Percentiles rank a stretch among this genome's conserved stretches.
These are phyloP conservation scores for Reutealis trisperma DNA, from an alignment of 345 rosid genomes.

Conservation along the genomic window DNA sequence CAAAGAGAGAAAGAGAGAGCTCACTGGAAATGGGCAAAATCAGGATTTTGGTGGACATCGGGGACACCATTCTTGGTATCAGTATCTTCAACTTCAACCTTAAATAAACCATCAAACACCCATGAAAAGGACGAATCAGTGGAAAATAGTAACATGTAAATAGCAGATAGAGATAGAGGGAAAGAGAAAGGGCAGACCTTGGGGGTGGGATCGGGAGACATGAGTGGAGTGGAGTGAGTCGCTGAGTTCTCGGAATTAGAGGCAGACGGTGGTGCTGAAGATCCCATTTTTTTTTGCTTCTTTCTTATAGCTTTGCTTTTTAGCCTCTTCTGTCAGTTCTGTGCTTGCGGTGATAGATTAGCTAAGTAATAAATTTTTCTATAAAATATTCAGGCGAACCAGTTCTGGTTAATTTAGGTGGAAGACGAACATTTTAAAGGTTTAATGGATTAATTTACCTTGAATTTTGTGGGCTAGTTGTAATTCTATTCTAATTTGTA, in stretches of 20 bases:
- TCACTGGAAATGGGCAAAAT: constrained; percentile 17
- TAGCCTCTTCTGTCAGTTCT: too few species aligned
- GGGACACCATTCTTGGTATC: not conserved
- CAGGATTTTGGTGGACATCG: not conserved
- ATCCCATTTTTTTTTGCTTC: too few species aligned
- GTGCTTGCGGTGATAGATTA: too few species aligned
- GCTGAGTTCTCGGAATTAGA: constrained; percentile 11
- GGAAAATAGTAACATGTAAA: not conserved
- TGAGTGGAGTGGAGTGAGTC: not conserved
- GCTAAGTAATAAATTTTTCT: too few species aligned
- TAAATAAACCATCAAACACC: not conserved
- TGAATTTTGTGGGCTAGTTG: too few species aligned
- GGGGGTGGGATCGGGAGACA: not conserved
- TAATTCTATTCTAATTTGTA: too few species aligned
- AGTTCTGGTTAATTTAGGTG: too few species aligned
- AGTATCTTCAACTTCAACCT: constrained; percentile 21
- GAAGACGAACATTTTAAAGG: too few species aligned
- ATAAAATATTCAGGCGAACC: too few species aligned
- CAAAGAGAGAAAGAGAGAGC: constrained; percentile 1
- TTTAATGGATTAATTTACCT: too few species aligned
- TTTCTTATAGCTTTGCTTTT: too few species aligned
- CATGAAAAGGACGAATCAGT: too few species aligned
- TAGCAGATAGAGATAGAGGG: not conserved
- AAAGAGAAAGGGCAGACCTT: not conserved
- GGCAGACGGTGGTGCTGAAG: constrained; percentile 1